Evolutionary conservation across 2,329 filamentous ascomycete genomes (phyloP).

Genomic region (Apiospora arundinis): DNA sequence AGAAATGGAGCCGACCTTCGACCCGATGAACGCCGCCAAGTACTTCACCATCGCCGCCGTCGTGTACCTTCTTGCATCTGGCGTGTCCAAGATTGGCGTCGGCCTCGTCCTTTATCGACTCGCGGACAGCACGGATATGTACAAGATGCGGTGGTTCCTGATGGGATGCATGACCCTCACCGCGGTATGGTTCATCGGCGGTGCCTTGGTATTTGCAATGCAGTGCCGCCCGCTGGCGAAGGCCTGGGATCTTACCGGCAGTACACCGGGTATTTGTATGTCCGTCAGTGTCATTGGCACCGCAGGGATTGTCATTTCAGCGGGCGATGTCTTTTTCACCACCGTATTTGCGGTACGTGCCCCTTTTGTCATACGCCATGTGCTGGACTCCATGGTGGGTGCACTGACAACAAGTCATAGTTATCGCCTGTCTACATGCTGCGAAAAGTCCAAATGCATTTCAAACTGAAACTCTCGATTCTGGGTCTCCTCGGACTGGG

Average conservation of each 20-base stretch:
- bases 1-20: background rate
- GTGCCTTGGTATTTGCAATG: background rate
- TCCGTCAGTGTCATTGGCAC: background rate
- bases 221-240: slow-evolving; percentile 15
- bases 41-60: slow-evolving; percentile 20
- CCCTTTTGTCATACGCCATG: background rate
- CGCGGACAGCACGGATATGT: background rate
- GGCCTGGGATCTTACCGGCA: background rate
- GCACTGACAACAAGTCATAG: background rate
- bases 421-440: background rate
- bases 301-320: background rate
- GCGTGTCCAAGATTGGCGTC: slow-evolving; percentile 14
- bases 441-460: background rate
- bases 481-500: background rate
- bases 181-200: background rate
- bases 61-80: background rate
- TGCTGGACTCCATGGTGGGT: background rate
- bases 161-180: background rate
- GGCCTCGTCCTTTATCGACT: slow-evolving; percentile 12
- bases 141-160: background rate
- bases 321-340: background rate
- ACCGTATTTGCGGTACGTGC: background rate
- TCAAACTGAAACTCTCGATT: background rate
- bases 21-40: slow-evolving; percentile 17
- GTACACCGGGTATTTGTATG: background rate